Evolutionary conservation across 352 stramenopile species (phyloP).

Genomic region (Pythium myriotylum): DNA sequence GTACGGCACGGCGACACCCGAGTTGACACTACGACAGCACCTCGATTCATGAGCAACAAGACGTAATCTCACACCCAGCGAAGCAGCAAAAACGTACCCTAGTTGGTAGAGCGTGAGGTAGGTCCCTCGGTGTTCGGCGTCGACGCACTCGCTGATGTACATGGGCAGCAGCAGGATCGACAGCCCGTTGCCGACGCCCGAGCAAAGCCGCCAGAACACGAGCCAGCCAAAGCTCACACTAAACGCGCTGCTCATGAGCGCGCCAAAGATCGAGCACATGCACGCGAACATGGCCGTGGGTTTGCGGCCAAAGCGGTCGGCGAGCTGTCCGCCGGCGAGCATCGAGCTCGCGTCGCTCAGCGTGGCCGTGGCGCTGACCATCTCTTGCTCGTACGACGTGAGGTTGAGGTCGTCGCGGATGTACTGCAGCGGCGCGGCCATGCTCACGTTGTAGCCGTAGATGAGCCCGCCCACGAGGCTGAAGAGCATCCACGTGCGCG

Average conservation of each 20-base stretch:
- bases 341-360: conserved; percentile 82
- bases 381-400: conserved; percentile 66
- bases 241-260: conserved; percentile 52
- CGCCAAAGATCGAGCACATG: conserved; percentile 66
- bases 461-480: conserved; percentile 84
- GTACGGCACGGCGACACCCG: conserved; percentile 76
- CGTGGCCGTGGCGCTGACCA: conserved; percentile 78
- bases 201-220: conserved; percentile 69
- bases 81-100: conserved; percentile 41
- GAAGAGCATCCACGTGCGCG: conserved; percentile 76
- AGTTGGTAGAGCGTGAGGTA: conserved; percentile 85
- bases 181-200: conserved; percentile 78
- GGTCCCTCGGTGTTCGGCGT: conserved; percentile 56
- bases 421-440: conserved; percentile 82
- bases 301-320: conserved; percentile 76
- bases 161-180: conserved; percentile 88
- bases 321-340: conserved; percentile 69
- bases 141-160: conserved; percentile 87
- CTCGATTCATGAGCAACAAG: background rate
- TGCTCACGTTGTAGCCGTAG: conserved; percentile 88
- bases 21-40: conserved; percentile 56
- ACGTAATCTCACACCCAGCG: background rate
- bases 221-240: conserved; percentile 65
- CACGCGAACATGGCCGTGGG: conserved; percentile 75
- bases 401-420: conserved; percentile 73